A percentile compares a stretch with the other conserved stretches of the same genome.
phyloP scores from a whole-genome alignment of 148 eudicot genomes.

The Camellia granthamiana region DNA sequence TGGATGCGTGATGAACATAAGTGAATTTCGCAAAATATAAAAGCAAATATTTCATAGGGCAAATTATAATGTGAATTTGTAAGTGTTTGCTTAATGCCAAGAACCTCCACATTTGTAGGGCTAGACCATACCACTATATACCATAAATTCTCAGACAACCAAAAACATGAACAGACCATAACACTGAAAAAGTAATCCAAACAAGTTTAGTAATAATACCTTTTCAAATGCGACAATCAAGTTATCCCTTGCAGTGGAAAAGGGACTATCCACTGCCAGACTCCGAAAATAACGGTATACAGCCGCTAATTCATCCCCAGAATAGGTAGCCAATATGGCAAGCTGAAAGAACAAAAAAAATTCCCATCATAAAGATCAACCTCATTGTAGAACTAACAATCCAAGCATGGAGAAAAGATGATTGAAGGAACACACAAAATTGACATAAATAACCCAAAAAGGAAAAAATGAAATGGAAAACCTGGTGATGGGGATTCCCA shows the following conservation, averaged over 20 bases:
- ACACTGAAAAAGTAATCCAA: not conserved
- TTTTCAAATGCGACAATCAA: conserved; percentile 53
- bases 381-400: not conserved
- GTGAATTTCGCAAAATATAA: not conserved
- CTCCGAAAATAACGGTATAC: conserved; percentile 64
- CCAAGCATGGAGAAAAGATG: not conserved
- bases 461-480: conserved; percentile 16
- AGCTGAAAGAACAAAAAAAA: conserved; percentile 32
- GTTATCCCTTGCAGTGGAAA: conserved; percentile 62
- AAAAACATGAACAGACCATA: conserved; percentile 2
- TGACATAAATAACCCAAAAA: not conserved
- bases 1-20: not conserved
- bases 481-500: conserved; percentile 72
- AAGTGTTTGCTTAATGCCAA: not conserved
- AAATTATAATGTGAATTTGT: too few species aligned
- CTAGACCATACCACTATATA: not conserved
- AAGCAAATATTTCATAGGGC: not conserved
- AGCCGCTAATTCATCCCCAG: conserved; percentile 54
- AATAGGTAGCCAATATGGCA: conserved; percentile 59
- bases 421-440: not conserved
- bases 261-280: conserved; percentile 54
- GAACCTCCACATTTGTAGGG: not conserved
- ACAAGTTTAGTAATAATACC: conserved; percentile 25
- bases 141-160: not conserved
- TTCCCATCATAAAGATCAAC: conserved; percentile 11